Percentiles rank a stretch among this genome's conserved stretches.
Evolutionary conservation across 106 monocot genomes (phyloP).

Genomic region (Chionographis japonica): DNA sequence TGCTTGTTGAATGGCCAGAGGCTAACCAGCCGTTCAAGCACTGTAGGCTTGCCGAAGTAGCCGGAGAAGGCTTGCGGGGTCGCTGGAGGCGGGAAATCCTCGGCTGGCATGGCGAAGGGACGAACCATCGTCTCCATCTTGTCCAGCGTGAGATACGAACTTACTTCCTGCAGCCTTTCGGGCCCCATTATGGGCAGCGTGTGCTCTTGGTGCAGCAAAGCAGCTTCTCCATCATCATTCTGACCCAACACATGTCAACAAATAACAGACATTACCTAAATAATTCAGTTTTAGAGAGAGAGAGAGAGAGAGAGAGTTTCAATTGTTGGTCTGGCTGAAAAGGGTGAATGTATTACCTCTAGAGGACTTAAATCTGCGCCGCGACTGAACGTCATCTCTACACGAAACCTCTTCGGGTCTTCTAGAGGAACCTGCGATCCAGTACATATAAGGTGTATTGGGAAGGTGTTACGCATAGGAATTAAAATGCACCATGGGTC

Average conservation of each 20-base stretch:
- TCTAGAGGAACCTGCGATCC: constrained; percentile 68
- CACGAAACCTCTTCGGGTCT: constrained; percentile 84
- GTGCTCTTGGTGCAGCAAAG: constrained; percentile 79
- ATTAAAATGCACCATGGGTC: too few relatives aligned
- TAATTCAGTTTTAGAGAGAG: too few relatives aligned
- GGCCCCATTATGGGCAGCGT: constrained; percentile 94
- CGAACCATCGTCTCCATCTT: constrained; percentile 88
- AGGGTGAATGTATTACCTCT: constrained; percentile 37
- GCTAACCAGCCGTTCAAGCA: constrained; percentile 72
- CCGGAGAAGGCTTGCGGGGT: constrained; percentile 62
- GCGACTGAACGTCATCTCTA: constrained; percentile 94
- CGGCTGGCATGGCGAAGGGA: constrained; percentile 94
- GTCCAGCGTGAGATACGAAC: constrained; percentile 66
- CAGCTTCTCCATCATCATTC: constrained; percentile 46
- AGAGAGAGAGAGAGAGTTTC: too few relatives aligned
- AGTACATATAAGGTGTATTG: too few relatives aligned
- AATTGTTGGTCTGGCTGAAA: neutral
- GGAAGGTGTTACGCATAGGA: too few relatives aligned
- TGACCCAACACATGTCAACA: constrained; percentile 10
- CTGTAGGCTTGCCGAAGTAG: constrained; percentile 59
- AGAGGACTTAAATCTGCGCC: constrained; percentile 95
- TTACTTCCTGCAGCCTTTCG: constrained; percentile 80
- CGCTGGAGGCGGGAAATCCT: constrained; percentile 81
- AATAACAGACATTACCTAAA: too few relatives aligned
- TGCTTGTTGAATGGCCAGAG: constrained; percentile 87